A percentile compares a stretch with the other conserved stretches of the same genome.
Conservation (phyloP, 768 basidiomycete genomes). For the Crassisporium funariophilum region DNA sequence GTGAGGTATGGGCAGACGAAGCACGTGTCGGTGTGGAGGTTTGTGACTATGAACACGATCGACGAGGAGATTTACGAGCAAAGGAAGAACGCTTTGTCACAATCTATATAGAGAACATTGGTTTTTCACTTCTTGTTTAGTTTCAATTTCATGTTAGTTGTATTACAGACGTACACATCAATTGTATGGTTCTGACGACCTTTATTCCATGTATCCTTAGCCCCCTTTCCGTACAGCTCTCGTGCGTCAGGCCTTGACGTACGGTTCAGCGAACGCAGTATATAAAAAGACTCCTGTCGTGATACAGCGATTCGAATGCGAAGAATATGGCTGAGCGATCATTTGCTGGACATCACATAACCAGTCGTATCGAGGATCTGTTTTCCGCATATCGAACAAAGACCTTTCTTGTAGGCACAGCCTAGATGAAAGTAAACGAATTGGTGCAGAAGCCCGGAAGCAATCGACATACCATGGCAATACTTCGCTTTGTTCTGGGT, state of each 20-base stretch:
- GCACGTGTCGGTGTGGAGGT: conserved; percentile 80
- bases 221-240: too few relatives aligned
- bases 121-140: conserved; percentile 15
- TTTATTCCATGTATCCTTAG: too few relatives aligned
- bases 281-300: too few relatives aligned
- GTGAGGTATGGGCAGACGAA: conserved; percentile 83
- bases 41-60: conserved; percentile 85
- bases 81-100: conserved; percentile 35
- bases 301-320: not conserved
- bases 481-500: conserved; percentile 90
- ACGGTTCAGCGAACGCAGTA: too few relatives aligned
- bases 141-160: conserved; percentile 15
- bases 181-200: conserved; percentile 13
- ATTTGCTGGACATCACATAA: conserved; percentile 87
- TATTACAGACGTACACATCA: conserved; percentile 21
- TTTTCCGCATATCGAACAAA: conserved; percentile 88
- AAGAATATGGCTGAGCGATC: conserved; percentile 16
- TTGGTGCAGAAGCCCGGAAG: conserved; percentile 7
- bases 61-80: conserved; percentile 82
- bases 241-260: too few relatives aligned
- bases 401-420: conserved; percentile 85
- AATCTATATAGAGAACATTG: conserved; percentile 11
- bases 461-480: conserved; percentile 69
- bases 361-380: conserved; percentile 81
- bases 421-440: conserved; percentile 42